Evolutionary conservation across 495 filamentous ascomycete genomes (phyloP), one percentile per base, ranked within the genome.

Genomic region (Aspergillus kassunensis): DNA sequence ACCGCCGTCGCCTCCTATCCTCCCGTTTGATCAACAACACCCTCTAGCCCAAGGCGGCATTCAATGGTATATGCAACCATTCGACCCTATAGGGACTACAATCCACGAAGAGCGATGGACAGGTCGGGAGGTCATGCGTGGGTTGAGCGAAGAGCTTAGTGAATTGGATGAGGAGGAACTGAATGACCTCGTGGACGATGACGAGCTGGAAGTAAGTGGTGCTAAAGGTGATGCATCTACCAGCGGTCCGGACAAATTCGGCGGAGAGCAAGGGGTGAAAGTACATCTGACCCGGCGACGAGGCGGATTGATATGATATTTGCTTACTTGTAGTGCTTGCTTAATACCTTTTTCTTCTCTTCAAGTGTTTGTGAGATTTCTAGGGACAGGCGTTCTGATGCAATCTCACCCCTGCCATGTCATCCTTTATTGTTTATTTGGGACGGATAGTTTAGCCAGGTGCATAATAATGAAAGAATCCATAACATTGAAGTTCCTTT

Each of bases 141-240:
- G 80, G 13, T 83, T 91, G 73, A 91, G 88, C 51, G 91, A 93
- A 64, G 88, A 92, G 49, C 74, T 96, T 6, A 91, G 84, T 45
- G 91, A 95, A 55, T 80, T 96, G 58, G 90, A 92, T 49, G 91
- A 95, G 41, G 90, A 91, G 15, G 87, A 90, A 67, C 72, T 96
- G 42, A 86, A 66, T 79, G 86, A 60, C 66, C 76, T 82, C 53
- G 80, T 78, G 11, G 77, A 73, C 20, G 68, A 73, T 27, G 73
- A 73, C 29, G 73, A 78, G 25, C 56, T 65, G 19, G 68, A 64
- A 43, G 63, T 57, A 0, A 33, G 40, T 35, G 30, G n/a, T 16
- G 19, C 53, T 54, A 31, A 27, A 49, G 7, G 45, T 33, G 23
- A 34, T 12, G 48, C 18, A 6, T 53, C 42, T 4, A 36, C 44